Evolutionary conservation across 164 flowering plant species (phyloP), one percentile per base, ranked within the genome.

Genomic region (Annona cherimola): DNA sequence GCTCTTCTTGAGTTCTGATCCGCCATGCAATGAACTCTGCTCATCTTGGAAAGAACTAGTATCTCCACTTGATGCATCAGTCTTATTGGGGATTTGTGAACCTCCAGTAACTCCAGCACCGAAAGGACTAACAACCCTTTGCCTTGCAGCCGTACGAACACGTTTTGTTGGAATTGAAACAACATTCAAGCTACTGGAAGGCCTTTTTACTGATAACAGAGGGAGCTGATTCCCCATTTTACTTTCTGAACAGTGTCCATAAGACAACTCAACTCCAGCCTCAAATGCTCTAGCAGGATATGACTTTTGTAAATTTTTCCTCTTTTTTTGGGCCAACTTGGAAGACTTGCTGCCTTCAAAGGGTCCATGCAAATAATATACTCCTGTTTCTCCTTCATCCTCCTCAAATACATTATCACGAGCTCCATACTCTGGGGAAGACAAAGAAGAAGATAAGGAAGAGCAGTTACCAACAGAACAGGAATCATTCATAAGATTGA

Each of bases 21-120:
- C 97, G 74, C 91, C 92, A 69, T 83, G 86, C 70, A 87, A 77
- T 74, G 89, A 82, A 81, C 88, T 87, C 78, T 83, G 97, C 71
- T 96, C 99, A 84, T 96, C 99, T 80, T 93, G 98, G 71, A 85
- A 92, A 54, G 99, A 92, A 83, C 81, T 87, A 72, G 97, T 96
- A 80, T 93, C 99, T 72, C 94, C 98, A 84, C 99, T 96, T 68
- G 99, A 93, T 72, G 85, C 95, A 84, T 90, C 99, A 70, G 91
- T 81, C 80, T 87, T 93, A 59, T 46, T 75, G 44, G 86, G 79
- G 61, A 78, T 69, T 59, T 77, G 94, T 42, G 76, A 60, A 75
- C 69, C 74, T 55, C 83, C 93, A 82, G 81, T 35, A 75, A 79
- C 78, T 60, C 83, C 92, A 74, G 82, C 73, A 79, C 75, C 68